These are phyloP conservation scores for Fusarium fujikuroi DNA, from an alignment of 2,329 filamentous ascomycete genomes.

Conservation along the genomic window DNA sequence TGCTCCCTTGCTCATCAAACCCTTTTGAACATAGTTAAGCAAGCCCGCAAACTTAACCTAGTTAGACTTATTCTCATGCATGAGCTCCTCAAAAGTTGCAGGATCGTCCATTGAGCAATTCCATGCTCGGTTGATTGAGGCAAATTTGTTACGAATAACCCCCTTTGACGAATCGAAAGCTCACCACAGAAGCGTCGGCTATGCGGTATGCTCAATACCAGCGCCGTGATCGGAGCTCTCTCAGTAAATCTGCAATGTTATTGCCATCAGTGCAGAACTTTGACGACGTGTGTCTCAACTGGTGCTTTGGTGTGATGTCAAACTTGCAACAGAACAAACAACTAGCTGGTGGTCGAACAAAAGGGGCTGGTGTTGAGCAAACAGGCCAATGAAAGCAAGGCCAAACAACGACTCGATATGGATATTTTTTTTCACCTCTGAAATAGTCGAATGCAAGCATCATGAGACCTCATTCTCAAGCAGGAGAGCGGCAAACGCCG, in stretches of 20 bases:
- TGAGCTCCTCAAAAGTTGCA: neutral
- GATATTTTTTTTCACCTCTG: neutral
- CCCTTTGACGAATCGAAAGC: neutral
- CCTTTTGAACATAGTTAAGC: neutral
- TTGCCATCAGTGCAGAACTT: neutral
- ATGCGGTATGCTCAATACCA: neutral
- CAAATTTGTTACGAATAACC: neutral
- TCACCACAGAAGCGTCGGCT: neutral
- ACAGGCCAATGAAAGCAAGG: neutral
- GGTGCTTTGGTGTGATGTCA: constrained; percentile 2
- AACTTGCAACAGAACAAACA: neutral
- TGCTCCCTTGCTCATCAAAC: neutral
- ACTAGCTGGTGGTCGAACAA: neutral
- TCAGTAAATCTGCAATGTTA: neutral
- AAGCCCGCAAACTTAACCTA: neutral
- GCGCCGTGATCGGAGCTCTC: neutral
- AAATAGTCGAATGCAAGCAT: neutral
- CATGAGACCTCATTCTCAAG: neutral
- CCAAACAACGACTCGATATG: neutral
- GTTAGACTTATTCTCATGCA: constrained; percentile 15
- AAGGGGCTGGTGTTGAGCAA: neutral
- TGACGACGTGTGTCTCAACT: neutral
- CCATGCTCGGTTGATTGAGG: neutral
- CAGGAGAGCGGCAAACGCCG: neutral
- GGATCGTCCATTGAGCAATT: neutral